phyloP scores from a whole-genome alignment of 768 basidiomycete species.

The Collybia nuda region DNA sequence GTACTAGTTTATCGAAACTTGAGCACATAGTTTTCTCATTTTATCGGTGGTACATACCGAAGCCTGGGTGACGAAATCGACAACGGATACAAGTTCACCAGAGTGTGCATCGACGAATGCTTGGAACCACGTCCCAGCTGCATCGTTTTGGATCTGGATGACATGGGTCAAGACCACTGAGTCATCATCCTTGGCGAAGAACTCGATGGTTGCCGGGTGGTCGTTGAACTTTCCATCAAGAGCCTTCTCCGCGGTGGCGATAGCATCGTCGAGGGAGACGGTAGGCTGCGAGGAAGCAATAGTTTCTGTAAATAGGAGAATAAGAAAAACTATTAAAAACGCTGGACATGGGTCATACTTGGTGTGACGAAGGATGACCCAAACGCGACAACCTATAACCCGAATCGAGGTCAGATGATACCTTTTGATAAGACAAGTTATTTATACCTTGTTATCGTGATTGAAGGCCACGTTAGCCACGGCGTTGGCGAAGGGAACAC shows the following conservation, averaged over 20 bases:
- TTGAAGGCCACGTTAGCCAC: constrained; percentile 18
- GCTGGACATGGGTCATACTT: constrained; percentile 17
- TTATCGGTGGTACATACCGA: constrained; percentile 25
- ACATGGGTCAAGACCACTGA: constrained; percentile 37
- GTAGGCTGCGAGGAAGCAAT: constrained; percentile 34
- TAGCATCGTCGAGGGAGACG: constrained; percentile 31
- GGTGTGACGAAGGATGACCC: constrained; percentile 47
- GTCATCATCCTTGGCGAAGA: constrained; percentile 36
- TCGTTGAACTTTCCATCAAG: constrained; percentile 41
- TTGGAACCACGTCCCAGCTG: constrained; percentile 48
- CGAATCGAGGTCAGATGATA: neutral
- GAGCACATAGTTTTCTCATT: constrained; percentile 12
- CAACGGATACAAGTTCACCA: constrained; percentile 48
- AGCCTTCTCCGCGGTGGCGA: constrained; percentile 32
- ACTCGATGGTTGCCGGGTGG: constrained; percentile 38
- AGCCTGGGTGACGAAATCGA: constrained; percentile 50
- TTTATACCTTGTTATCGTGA: constrained; percentile 10
- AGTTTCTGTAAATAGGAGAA: constrained; percentile 7
- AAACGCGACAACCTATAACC: constrained; percentile 33
- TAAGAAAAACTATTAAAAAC: constrained; percentile 8
- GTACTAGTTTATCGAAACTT: constrained; percentile 26
- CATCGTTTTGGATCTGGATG: constrained; percentile 32
- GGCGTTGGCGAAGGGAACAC: constrained; percentile 17
- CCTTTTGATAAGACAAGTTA: neutral
- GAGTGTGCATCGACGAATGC: constrained; percentile 58